Evolutionary conservation across 2,329 filamentous ascomycete genomes (phyloP).

Genomic region (Neofusicoccum parvum): DNA sequence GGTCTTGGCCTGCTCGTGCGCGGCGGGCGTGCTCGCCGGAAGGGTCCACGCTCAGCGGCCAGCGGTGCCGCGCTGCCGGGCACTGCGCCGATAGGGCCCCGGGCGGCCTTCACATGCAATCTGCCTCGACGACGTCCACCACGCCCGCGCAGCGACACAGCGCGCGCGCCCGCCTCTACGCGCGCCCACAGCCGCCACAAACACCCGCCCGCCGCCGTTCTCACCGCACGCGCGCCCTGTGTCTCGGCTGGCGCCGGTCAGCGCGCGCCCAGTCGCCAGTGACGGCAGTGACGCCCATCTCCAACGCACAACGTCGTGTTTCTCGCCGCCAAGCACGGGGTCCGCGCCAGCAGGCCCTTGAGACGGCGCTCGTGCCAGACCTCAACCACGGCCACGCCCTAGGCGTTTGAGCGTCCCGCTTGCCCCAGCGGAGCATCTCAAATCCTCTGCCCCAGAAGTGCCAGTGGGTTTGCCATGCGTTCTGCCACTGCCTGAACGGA

Average conservation of each 20-base stretch:
- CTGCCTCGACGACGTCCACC: too few relatives aligned
- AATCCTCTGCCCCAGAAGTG: slow-evolving; percentile 12
- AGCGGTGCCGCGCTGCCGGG: background rate
- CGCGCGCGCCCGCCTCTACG: too few relatives aligned
- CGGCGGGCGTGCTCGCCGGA: background rate
- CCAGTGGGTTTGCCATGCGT: background rate
- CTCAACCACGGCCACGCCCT: background rate
- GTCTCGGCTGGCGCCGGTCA: too few relatives aligned
- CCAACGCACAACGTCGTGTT: slow-evolving; percentile 15
- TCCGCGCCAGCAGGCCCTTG: slow-evolving; percentile 12
- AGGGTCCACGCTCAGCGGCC: background rate
- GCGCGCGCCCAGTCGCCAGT: background rate
- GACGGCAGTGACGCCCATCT: background rate
- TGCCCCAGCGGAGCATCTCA: slow-evolving; percentile 7
- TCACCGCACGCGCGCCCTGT: background rate
- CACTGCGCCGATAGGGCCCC: background rate
- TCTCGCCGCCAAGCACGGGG: slow-evolving; percentile 16
- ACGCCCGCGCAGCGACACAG: too few relatives aligned
- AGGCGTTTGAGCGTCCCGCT: slow-evolving; percentile 11
- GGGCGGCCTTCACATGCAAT: background rate
- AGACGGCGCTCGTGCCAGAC: slow-evolving; percentile 20
- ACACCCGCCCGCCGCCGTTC: background rate
- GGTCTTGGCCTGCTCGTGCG: background rate
- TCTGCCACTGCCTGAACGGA: background rate
- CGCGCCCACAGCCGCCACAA: background rate